Percentiles rank a stretch among this genome's conserved stretches.
These are phyloP conservation scores for Aspergillus viridinutans DNA, from an alignment of 2,329 filamentous ascomycete genomes.

Conservation along the genomic window DNA sequence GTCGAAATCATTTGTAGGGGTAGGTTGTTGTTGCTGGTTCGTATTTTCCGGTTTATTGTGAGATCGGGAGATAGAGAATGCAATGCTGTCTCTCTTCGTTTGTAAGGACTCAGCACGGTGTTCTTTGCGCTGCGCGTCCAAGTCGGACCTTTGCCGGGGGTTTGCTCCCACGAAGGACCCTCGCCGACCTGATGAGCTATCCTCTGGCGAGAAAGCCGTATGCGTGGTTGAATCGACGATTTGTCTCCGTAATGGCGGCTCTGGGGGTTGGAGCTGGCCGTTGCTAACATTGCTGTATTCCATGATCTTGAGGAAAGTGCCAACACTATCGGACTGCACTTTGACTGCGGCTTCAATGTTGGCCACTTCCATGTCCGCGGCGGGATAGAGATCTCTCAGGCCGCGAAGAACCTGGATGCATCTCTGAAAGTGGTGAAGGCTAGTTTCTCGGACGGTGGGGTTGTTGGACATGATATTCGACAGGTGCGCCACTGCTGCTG, in stretches of 20 bases:
- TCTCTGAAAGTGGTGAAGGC: constrained; percentile 71
- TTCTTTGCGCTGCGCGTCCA: not conserved
- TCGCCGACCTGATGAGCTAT: constrained; percentile 7
- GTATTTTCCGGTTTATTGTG: not conserved
- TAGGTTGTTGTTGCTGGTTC: constrained; percentile 9
- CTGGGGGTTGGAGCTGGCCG: constrained; percentile 4
- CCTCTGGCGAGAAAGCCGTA: constrained; percentile 6
- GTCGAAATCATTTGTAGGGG: constrained; percentile 22
- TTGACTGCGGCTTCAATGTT: constrained; percentile 34
- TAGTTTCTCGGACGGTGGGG: constrained; percentile 63
- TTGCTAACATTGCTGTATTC: constrained; percentile 19
- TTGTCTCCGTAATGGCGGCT: constrained; percentile 5
- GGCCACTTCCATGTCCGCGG: constrained; percentile 66
- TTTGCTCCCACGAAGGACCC: constrained; percentile 5
- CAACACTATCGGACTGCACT: constrained; percentile 24
- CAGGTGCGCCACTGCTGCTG: constrained; percentile 84
- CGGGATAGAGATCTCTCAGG: constrained; percentile 77
- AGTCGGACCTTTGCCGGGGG: not conserved
- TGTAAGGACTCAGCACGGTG: not conserved
- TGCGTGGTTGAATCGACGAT: constrained; percentile 13
- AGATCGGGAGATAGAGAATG: not conserved
- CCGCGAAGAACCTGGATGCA: constrained; percentile 83
- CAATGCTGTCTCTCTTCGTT: constrained; percentile 2
- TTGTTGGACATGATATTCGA: constrained; percentile 78
- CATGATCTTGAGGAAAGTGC: constrained; percentile 31